Evolutionary conservation across 768 basidiomycete species (phyloP).

Genomic region (Phylloporus sp.): DNA sequence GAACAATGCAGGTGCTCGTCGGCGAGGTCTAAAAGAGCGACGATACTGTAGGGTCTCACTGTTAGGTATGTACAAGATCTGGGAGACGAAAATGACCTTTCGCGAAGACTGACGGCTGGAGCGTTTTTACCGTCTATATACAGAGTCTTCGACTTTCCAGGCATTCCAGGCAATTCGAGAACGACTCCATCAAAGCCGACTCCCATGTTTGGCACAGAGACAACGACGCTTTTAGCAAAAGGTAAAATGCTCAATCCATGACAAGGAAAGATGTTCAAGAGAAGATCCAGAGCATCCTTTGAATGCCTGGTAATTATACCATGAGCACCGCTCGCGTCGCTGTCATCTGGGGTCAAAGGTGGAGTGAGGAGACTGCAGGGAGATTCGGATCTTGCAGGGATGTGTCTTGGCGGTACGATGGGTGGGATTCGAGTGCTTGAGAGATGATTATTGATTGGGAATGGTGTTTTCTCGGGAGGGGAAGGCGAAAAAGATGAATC

Average conservation of each 20-base stretch:
- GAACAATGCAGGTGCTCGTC: slow-evolving; percentile 79
- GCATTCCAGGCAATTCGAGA: slow-evolving; percentile 68
- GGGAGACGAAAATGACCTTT: slow-evolving; percentile 53
- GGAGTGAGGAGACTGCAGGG: slow-evolving; percentile 56
- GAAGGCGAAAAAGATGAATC: slow-evolving; percentile 32
- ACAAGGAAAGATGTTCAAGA: slow-evolving; percentile 75
- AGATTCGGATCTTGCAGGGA: slow-evolving; percentile 40
- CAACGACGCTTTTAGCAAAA: slow-evolving; percentile 71
- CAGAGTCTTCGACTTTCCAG: slow-evolving; percentile 66
- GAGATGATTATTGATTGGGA: slow-evolving; percentile 16
- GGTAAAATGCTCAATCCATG: slow-evolving; percentile 64
- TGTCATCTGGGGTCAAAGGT: slow-evolving; percentile 74
- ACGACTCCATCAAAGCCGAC: slow-evolving; percentile 75
- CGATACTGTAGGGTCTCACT: slow-evolving; percentile 51
- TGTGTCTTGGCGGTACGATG: slow-evolving; percentile 38
- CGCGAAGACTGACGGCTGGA: slow-evolving; percentile 71
- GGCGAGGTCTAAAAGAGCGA: slow-evolving; percentile 82
- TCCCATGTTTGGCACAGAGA: slow-evolving; percentile 65
- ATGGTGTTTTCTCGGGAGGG: slow-evolving; percentile 19
- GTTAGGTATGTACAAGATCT: slow-evolving; percentile 4
- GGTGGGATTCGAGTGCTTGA: slow-evolving; percentile 23
- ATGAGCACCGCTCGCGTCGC: slow-evolving; percentile 40
- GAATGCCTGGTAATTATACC: slow-evolving; percentile 43
- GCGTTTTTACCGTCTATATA: slow-evolving; percentile 86
- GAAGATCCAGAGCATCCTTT: slow-evolving; percentile 70